Conservation (phyloP, 2,329 filamentous ascomycete genomes). For the Aquanectria penicillioides region DNA sequence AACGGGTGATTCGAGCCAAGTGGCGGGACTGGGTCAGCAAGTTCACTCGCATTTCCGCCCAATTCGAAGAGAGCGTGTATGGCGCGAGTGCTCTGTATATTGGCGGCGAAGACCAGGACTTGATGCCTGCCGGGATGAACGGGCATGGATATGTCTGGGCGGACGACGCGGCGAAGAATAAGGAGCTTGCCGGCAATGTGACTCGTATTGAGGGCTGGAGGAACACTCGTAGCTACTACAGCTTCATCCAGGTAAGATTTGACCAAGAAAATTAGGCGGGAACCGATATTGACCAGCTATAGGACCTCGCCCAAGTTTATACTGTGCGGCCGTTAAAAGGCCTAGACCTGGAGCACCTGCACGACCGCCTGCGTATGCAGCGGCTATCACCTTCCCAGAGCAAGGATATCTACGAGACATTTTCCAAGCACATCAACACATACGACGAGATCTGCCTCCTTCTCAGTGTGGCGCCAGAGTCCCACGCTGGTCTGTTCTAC, state of each 20-base stretch:
- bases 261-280: no score
- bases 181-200: conserved; percentile 90
- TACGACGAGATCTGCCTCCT: conserved; percentile 90
- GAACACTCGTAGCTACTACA: conserved; percentile 94
- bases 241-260: conserved; percentile 80
- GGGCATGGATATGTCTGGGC: conserved; percentile 97
- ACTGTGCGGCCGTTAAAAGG: conserved; percentile 75
- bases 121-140: conserved; percentile 66
- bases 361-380: conserved; percentile 87
- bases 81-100: conserved; percentile 91
- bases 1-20: conserved; percentile 89
- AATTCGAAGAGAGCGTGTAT: conserved; percentile 96
- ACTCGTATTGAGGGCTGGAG: conserved; percentile 97
- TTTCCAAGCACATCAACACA: conserved; percentile 78
- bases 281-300: conserved; percentile 24
- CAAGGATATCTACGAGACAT: conserved; percentile 84
- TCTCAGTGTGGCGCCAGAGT: conserved; percentile 83
- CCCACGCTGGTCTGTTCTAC: conserved; percentile 90
- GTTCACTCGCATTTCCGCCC: conserved; percentile 90
- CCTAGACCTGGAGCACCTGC: conserved; percentile 91
- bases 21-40: conserved; percentile 96
- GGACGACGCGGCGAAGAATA: conserved; percentile 81
- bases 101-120: conserved; percentile 76
- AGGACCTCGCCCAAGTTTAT: conserved; percentile 75
- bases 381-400: conserved; percentile 80